Percentiles rank a stretch among this genome's conserved stretches.
Evolutionary conservation across 2,329 filamentous ascomycete genomes (phyloP).

Genomic region (Teratosphaeria pseudoeucalypti): DNA sequence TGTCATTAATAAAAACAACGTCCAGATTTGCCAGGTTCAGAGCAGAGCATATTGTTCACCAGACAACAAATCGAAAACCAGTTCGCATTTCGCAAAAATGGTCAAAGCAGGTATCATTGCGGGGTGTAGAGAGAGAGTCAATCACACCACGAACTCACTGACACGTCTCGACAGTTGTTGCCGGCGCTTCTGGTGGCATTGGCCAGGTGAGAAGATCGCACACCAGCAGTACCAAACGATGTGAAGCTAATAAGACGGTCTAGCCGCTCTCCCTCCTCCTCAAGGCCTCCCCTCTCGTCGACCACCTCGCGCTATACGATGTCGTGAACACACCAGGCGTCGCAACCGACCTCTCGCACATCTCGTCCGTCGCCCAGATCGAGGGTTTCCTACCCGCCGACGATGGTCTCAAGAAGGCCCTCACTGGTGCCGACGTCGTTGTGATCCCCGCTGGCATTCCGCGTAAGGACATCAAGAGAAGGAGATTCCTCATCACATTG

Average conservation of each 20-base stretch:
- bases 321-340: conserved; percentile 98
- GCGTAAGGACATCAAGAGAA: conserved; percentile 43
- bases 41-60: not conserved
- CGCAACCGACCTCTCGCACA: conserved; percentile 91
- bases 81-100: conserved; percentile 2
- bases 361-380: conserved; percentile 80
- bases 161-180: conserved; percentile 50
- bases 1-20: not conserved
- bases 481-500: not conserved
- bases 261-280: conserved; percentile 93
- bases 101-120: conserved; percentile 3
- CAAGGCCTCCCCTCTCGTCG: conserved; percentile 78
- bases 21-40: not conserved
- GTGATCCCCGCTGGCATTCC: conserved; percentile 97
- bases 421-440: conserved; percentile 90
- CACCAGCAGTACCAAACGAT: not conserved
- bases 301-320: conserved; percentile 96
- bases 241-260: not conserved
- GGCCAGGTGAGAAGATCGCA: conserved; percentile 60
- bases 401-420: conserved; percentile 70
- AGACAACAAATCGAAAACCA: not conserved
- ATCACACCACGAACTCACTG: not conserved
- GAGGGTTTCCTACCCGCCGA: conserved; percentile 80
- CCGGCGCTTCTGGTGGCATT: conserved; percentile 96
- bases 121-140: not conserved